Conservation (phyloP, 2,329 filamentous ascomycete species). For the Zelopaecilomyces penicillatus region DNA sequence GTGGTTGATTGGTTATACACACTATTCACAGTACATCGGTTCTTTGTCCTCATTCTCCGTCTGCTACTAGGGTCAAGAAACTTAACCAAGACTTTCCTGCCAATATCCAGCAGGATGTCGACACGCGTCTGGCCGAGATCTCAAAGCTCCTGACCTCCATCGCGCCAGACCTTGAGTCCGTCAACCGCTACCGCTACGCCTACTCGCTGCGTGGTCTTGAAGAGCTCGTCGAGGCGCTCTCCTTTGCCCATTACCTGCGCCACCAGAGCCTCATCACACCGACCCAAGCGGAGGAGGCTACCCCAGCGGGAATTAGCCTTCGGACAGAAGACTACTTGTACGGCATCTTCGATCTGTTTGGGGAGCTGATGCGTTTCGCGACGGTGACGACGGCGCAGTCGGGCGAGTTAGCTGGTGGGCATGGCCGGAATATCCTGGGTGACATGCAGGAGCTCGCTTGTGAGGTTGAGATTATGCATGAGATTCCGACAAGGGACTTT, state of each 20-base stretch:
- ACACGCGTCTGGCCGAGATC: constrained; percentile 63
- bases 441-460: constrained; percentile 75
- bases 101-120: constrained; percentile 62
- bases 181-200: constrained; percentile 78
- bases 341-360: constrained; percentile 87
- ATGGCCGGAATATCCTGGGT: constrained; percentile 55
- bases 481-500: constrained; percentile 47
- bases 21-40: too few species aligned
- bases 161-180: constrained; percentile 62
- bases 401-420: constrained; percentile 40
- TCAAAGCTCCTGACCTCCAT: constrained; percentile 58
- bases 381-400: constrained; percentile 78
- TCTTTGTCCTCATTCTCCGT: not conserved
- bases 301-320: constrained; percentile 50
- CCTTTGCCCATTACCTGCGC: constrained; percentile 80
- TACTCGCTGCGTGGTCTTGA: constrained; percentile 78
- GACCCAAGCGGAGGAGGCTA: constrained; percentile 44
- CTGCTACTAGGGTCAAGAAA: constrained; percentile 48
- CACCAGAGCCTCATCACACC: constrained; percentile 66
- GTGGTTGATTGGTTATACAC: not conserved
- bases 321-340: constrained; percentile 81
- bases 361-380: constrained; percentile 94
- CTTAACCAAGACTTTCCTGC: constrained; percentile 55
- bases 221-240: constrained; percentile 87
- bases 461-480: constrained; percentile 65